These are phyloP conservation scores for Hypomyces perniciosus DNA, from an alignment of 2,329 filamentous ascomycete genomes.

Conservation along the genomic window DNA sequence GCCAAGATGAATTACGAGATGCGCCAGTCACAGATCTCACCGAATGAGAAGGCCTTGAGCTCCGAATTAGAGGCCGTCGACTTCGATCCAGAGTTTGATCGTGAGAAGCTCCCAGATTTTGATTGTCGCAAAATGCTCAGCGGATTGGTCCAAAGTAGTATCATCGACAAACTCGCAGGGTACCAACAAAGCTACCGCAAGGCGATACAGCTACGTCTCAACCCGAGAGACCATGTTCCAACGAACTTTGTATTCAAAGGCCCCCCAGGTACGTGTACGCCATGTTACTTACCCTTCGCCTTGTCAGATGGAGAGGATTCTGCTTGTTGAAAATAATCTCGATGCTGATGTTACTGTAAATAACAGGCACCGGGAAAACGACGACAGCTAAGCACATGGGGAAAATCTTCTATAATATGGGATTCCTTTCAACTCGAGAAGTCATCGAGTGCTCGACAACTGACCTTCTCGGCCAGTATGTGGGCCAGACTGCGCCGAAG, in stretches of 20 bases:
- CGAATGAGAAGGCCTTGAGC: not conserved
- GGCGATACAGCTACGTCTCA: constrained; percentile 45
- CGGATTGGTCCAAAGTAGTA: constrained; percentile 9
- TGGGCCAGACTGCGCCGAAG: constrained; percentile 65
- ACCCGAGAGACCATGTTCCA: constrained; percentile 48
- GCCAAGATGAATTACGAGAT: constrained; percentile 15
- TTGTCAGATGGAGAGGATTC: not conserved
- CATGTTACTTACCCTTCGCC: not conserved
- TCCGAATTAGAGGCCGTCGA: not conserved
- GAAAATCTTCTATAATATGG: constrained; percentile 68
- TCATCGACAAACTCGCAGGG: constrained; percentile 48
- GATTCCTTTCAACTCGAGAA: constrained; percentile 54
- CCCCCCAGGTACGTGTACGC: constrained; percentile 36
- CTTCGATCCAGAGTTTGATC: not conserved
- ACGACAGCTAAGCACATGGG: constrained; percentile 65
- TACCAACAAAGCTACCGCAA: constrained; percentile 49
- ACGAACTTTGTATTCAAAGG: constrained; percentile 66
- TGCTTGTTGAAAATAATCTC: not conserved
- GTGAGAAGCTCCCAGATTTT: not conserved
- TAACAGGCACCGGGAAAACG: constrained; percentile 58
- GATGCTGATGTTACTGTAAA: not conserved
- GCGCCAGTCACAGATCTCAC: not conserved
- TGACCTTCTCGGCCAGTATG: constrained; percentile 60
- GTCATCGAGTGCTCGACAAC: constrained; percentile 62
- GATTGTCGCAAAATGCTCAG: not conserved